Conservation (phyloP, 495 filamentous ascomycete genomes). For the Hyaloscypha bicolor region DNA sequence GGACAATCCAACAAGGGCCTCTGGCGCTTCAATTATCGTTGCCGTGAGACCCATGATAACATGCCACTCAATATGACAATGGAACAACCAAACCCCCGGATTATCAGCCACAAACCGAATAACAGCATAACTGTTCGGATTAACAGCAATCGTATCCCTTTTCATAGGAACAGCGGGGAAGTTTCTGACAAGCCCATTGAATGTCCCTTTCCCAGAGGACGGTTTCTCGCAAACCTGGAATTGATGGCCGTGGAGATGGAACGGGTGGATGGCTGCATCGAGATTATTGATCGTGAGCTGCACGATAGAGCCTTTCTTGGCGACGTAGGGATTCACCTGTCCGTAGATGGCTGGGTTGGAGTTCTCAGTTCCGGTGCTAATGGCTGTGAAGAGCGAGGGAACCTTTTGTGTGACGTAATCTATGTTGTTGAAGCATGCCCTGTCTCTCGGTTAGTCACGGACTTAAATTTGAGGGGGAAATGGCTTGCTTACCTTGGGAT, state of each 20-base stretch:
- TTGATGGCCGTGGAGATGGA: slow-evolving; percentile 71
- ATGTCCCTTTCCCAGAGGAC: slow-evolving; percentile 40
- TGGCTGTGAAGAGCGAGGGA: slow-evolving; percentile 74
- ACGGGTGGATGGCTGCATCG: slow-evolving; percentile 62
- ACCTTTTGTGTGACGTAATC: slow-evolving; percentile 76
- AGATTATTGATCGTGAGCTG: slow-evolving; percentile 82
- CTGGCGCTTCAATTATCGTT: slow-evolving; percentile 71
- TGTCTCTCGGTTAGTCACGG: slow-evolving; percentile 29
- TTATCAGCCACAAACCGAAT: slow-evolving; percentile 65
- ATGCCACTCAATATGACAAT: slow-evolving; percentile 86
- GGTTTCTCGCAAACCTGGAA: slow-evolving; percentile 71
- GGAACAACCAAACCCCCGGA: slow-evolving; percentile 79
- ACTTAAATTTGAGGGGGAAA: background rate
- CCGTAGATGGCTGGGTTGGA: slow-evolving; percentile 72
- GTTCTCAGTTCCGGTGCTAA: slow-evolving; percentile 62
- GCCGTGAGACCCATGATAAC: slow-evolving; percentile 70
- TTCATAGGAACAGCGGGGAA: slow-evolving; percentile 50
- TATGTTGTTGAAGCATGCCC: slow-evolving; percentile 76
- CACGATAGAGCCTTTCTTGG: slow-evolving; percentile 65
- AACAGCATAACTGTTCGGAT: slow-evolving; percentile 56
- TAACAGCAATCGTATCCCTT: slow-evolving; percentile 59
- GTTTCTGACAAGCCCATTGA: slow-evolving; percentile 42
- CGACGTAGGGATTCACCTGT: slow-evolving; percentile 65
- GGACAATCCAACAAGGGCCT: slow-evolving; percentile 49
- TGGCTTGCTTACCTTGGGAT: slow-evolving; percentile 53